phyloP scores from a whole-genome alignment of 2,329 filamentous ascomycete genomes.

The Colletotrichum nymphaeae region DNA sequence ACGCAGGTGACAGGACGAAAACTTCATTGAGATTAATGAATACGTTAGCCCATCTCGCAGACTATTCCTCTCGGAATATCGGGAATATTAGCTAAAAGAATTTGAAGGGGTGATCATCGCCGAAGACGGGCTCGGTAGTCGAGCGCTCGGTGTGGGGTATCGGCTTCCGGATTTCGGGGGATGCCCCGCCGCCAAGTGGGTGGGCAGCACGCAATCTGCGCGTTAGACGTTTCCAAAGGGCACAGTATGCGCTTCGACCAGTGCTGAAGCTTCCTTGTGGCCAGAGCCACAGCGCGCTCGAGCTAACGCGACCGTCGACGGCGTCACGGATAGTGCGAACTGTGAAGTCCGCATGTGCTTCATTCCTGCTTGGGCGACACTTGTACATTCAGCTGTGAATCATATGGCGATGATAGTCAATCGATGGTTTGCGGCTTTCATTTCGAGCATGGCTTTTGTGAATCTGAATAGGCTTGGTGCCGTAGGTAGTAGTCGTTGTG shows the following conservation, averaged over 20 bases:
- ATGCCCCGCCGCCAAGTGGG: not conserved
- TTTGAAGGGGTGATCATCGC: not conserved
- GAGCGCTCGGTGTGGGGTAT: slow-evolving; percentile 27
- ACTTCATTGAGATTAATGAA: not conserved
- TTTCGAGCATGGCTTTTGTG: not conserved
- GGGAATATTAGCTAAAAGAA: slow-evolving; percentile 29
- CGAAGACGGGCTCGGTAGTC: slow-evolving; percentile 31
- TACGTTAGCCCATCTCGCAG: not conserved
- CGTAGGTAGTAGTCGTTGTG: not conserved
- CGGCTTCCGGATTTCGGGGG: slow-evolving; percentile 33
- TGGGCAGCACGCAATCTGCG: not conserved
- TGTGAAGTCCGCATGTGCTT: not conserved
- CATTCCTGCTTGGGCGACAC: not conserved
- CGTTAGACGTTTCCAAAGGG: not conserved
- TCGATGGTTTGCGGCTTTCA: not conserved
- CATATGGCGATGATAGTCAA: not conserved
- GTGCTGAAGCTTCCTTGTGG: slow-evolving; percentile 1
- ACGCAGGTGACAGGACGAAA: too few species aligned
- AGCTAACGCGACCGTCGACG: not conserved
- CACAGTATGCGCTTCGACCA: not conserved
- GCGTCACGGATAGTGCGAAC: slow-evolving; percentile 2
- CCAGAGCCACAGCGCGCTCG: slow-evolving; percentile 6
- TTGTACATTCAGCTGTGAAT: not conserved
- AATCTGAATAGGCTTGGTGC: not conserved
- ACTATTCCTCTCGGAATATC: slow-evolving; percentile 17